Conservation (phyloP, 768 basidiomycete genomes). For the Hirschioporus abietinus region DNA sequence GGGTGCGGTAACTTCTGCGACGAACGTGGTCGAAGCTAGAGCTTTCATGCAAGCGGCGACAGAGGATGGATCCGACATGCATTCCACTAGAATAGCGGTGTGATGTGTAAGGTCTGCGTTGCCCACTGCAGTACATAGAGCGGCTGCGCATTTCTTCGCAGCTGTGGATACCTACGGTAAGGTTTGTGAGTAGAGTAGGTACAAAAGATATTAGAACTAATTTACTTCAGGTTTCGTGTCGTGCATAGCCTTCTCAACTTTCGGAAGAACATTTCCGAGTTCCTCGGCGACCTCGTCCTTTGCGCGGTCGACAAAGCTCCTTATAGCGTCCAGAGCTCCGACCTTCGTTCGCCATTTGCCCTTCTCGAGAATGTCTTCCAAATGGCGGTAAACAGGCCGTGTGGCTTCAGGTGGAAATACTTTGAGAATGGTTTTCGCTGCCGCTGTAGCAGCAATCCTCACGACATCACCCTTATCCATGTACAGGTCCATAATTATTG, state of each 20-base stretch:
- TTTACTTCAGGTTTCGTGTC: conserved; percentile 92
- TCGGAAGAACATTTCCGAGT: conserved; percentile 75
- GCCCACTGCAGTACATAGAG: conserved; percentile 84
- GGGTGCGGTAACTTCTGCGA: conserved; percentile 95
- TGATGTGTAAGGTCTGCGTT: conserved; percentile 92
- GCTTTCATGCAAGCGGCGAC: conserved; percentile 94
- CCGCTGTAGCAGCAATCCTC: conserved; percentile 69
- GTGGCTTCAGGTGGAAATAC: conserved; percentile 79
- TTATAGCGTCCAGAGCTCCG: conserved; percentile 86
- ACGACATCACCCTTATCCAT: conserved; percentile 96
- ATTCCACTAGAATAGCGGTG: conserved; percentile 84
- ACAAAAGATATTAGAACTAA: conserved; percentile 9
- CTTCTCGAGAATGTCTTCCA: conserved; percentile 71
- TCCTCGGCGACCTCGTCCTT: conserved; percentile 77
- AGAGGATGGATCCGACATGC: conserved; percentile 86
- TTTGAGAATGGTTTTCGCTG: conserved; percentile 81
- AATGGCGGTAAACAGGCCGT: conserved; percentile 56
- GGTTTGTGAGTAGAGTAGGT: neutral
- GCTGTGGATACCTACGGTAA: conserved; percentile 67
- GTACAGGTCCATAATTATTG: conserved; percentile 74
- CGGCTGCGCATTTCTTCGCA: conserved; percentile 84
- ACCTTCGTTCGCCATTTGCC: conserved; percentile 96
- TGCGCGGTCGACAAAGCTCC: conserved; percentile 61
- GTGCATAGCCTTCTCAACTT: conserved; percentile 87
- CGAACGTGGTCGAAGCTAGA: conserved; percentile 91